These are phyloP conservation scores for Helichrysum umbraculigerum DNA, from an alignment of 129 eudicot species.

Conservation along the genomic window DNA sequence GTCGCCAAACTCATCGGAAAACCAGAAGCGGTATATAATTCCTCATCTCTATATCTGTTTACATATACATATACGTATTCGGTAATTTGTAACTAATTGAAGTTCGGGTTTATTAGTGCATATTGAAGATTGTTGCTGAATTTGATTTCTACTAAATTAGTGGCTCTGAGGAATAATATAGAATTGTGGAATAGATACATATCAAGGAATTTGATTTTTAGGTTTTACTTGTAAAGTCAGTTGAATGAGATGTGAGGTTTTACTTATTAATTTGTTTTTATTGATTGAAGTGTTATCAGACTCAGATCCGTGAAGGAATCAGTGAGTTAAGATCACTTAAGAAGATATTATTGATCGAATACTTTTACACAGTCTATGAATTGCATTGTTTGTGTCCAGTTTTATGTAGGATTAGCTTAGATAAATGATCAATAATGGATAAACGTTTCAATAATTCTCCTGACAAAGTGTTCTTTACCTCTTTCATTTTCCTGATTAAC, in stretches of 20 bases:
- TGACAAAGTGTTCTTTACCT: not conserved
- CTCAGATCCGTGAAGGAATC: not conserved
- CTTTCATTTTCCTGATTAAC: not conserved
- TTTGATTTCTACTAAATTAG: not conserved
- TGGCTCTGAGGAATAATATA: no score
- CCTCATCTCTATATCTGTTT: slow-evolving; percentile 1
- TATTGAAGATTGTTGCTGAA: not conserved
- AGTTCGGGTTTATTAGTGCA: not conserved
- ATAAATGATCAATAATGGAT: not conserved
- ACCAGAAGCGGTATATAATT: slow-evolving; percentile 70
- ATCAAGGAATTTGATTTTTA: not conserved
- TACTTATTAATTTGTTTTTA: not conserved
- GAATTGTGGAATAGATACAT: not conserved
- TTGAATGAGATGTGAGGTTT: not conserved
- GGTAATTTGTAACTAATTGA: not conserved
- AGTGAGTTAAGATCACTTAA: no score
- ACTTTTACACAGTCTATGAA: not conserved
- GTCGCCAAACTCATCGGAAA: slow-evolving; percentile 91
- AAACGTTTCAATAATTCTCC: not conserved
- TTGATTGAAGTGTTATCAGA: not conserved
- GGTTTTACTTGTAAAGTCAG: not conserved
- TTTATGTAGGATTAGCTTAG: not conserved
- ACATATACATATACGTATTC: not conserved
- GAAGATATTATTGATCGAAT: no score
- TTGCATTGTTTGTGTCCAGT: not conserved